These are phyloP conservation scores for Dactylorhiza incarnata DNA, from an alignment of 106 monocot genomes.

Conservation along the genomic window DNA sequence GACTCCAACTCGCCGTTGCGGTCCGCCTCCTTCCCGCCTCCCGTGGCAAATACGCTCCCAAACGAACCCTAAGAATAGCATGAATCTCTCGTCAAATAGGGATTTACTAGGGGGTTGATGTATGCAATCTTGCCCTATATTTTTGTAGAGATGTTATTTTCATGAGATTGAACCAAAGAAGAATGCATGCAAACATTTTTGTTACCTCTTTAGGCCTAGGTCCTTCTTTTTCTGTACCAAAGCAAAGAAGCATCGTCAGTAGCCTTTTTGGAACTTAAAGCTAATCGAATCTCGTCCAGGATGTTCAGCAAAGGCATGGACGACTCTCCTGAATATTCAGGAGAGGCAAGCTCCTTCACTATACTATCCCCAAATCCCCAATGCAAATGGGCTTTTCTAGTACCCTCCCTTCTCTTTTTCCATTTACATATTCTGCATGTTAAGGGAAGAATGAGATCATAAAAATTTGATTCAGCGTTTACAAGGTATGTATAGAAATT, in stretches of 20 bases:
- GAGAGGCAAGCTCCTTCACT: conserved; percentile 24
- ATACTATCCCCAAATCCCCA: conserved; percentile 62
- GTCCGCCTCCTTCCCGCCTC: too few relatives aligned
- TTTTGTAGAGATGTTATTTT: too few relatives aligned
- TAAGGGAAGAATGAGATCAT: neutral
- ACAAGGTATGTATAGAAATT: neutral
- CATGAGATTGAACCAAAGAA: too few relatives aligned
- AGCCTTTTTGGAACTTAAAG: conserved; percentile 16
- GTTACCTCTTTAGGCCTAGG: conserved; percentile 58
- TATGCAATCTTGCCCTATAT: too few relatives aligned
- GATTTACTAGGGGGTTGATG: too few relatives aligned
- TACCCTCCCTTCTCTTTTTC: conserved; percentile 55
- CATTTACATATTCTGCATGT: conserved; percentile 64
- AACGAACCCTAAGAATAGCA: too few relatives aligned
- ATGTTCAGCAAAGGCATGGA: conserved; percentile 47
- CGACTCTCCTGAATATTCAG: conserved; percentile 13
- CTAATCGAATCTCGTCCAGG: conserved; percentile 58
- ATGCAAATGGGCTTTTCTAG: conserved; percentile 46
- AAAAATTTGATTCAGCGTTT: neutral
- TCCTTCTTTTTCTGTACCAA: conserved; percentile 54
- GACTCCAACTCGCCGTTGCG: too few relatives aligned
- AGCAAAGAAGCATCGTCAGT: conserved; percentile 17
- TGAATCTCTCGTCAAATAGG: neutral
- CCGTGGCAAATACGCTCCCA: too few relatives aligned
- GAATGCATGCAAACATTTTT: neutral